phyloP scores from a whole-genome alignment of 139 green algal species.

The Haematococcus lacustris region DNA sequence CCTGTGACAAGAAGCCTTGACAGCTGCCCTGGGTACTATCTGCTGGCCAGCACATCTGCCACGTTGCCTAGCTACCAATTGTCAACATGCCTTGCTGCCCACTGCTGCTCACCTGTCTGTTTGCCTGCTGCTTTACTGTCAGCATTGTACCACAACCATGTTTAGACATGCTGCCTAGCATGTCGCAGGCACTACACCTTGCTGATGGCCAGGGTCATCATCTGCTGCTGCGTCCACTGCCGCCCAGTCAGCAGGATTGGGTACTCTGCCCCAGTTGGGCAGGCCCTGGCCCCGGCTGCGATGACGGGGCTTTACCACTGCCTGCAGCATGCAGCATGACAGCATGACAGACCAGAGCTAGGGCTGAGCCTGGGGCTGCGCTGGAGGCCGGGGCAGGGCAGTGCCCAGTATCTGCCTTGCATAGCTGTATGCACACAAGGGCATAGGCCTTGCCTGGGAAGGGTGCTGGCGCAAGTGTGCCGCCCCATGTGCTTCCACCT shows the following conservation, averaged over 20 bases:
- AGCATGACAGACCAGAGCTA: background rate
- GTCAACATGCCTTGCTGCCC: no score
- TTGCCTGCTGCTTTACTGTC: slow-evolving; percentile 67
- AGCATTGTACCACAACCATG: slow-evolving; percentile 66
- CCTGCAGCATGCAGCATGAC: slow-evolving; percentile 3
- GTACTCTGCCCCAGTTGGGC: slow-evolving; percentile 72
- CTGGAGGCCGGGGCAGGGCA: no score
- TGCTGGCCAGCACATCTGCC: no score
- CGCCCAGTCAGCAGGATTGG: slow-evolving; percentile 65
- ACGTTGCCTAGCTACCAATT: no score
- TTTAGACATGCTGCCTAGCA: no score
- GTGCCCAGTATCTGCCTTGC: no score
- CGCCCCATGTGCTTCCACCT: slow-evolving; percentile 56
- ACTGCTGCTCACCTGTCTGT: no score
- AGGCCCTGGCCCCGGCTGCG: slow-evolving; percentile 21
- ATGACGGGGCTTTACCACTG: slow-evolving; percentile 9
- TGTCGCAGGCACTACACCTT: slow-evolving; percentile 38
- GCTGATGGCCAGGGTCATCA: slow-evolving; percentile 11
- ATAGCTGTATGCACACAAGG: background rate
- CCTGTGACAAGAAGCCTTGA: no score
- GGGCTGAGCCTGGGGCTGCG: background rate
- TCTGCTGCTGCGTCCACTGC: slow-evolving; percentile 52
- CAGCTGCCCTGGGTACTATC: no score
- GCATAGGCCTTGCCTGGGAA: slow-evolving; percentile 25
- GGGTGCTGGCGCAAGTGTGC: slow-evolving; percentile 52